phyloP scores from a whole-genome alignment of 257 asterid species.

The Solanum virginianum region DNA sequence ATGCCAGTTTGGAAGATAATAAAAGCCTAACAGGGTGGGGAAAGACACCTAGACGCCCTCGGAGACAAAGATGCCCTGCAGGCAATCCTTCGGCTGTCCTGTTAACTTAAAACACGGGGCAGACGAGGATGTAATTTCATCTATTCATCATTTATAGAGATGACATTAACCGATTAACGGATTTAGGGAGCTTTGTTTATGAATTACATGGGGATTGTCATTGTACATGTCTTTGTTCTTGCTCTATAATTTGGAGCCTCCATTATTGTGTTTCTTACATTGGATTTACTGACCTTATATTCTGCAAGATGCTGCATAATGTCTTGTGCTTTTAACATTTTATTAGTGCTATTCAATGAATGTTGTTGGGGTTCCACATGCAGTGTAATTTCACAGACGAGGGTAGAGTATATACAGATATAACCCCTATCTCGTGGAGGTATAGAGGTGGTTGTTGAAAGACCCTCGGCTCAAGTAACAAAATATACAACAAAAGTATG shows the following conservation, averaged over 20 bases:
- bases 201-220: conserved; percentile 23
- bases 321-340: conserved; percentile 22
- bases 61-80: conserved; percentile 75
- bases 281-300: conserved; percentile 13
- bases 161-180: background rate
- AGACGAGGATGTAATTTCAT: conserved; percentile 14
- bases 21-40: conserved; percentile 95
- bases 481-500: too few relatives aligned
- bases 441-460: background rate
- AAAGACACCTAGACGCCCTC: conserved; percentile 97
- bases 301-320: conserved; percentile 28
- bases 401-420: too few relatives aligned
- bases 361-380: background rate
- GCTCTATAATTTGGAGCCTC: conserved; percentile 16
- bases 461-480: background rate
- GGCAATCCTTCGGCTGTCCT: conserved; percentile 50
- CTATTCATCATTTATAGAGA: conserved; percentile 24
- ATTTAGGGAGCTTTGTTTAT: conserved; percentile 17
- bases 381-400: background rate
- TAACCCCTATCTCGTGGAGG: too few relatives aligned
- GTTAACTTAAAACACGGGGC: conserved; percentile 27
- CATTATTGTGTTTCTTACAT: conserved; percentile 9
- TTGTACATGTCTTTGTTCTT: conserved; percentile 56
- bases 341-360: background rate
- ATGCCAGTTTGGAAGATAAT: conserved; percentile 60